These are phyloP conservation scores for Gaillardinia entomophila DNA, from an alignment of 805 yeast species.

Conservation along the genomic window DNA sequence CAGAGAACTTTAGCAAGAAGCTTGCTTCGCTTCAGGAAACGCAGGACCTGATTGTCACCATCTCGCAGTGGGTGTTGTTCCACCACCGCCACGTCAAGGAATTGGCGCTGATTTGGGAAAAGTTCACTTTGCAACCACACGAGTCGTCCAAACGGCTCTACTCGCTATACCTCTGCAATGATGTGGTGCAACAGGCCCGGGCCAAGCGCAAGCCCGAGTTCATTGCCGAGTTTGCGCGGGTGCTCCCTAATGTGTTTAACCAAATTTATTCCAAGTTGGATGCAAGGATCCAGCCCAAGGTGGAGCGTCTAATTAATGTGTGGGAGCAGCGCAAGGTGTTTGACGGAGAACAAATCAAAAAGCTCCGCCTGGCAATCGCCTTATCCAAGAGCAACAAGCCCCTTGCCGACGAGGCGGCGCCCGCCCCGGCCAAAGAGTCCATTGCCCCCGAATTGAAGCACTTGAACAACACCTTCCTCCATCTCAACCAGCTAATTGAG, in stretches of 20 bases:
- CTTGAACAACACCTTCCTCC: constrained; percentile 24
- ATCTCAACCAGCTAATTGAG: constrained; percentile 17
- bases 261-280: constrained; percentile 26
- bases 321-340: constrained; percentile 55
- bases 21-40: constrained; percentile 48
- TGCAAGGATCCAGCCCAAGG: constrained; percentile 37
- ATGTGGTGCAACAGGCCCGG: constrained; percentile 73
- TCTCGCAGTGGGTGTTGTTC: constrained; percentile 69
- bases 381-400: constrained; percentile 10
- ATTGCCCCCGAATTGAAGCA: constrained; percentile 27
- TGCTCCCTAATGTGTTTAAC: constrained; percentile 38
- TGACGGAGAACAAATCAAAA: constrained; percentile 16
- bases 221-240: constrained; percentile 48
- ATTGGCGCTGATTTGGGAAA: constrained; percentile 50
- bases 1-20: constrained; percentile 44
- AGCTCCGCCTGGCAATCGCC: constrained; percentile 20
- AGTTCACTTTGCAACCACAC: constrained; percentile 3
- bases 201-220: constrained; percentile 57
- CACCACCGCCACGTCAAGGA: constrained; percentile 54
- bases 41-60: constrained; percentile 68
- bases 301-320: constrained; percentile 47
- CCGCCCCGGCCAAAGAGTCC: constrained; percentile 1
- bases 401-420: background rate
- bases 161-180: constrained; percentile 69
- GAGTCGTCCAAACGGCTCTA: constrained; percentile 41